These are phyloP conservation scores for Polytrichum commune DNA, from an alignment of 225 moss, liverwort and hornwort genomes.

Conservation along the genomic window DNA sequence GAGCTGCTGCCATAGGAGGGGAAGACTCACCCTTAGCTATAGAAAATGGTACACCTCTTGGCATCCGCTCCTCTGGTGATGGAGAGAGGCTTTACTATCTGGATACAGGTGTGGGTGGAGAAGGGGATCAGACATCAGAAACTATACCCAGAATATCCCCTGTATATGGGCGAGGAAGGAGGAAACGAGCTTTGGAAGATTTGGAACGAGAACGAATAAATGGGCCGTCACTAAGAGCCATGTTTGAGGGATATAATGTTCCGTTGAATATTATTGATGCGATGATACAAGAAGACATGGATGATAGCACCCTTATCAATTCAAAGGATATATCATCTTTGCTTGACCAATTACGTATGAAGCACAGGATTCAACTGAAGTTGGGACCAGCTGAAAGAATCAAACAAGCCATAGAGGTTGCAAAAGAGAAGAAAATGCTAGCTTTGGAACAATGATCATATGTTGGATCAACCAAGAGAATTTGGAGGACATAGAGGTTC, in stretches of 20 bases:
- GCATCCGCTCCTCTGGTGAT: slow-evolving; percentile 44
- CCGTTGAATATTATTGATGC: slow-evolving; percentile 46
- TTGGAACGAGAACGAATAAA: slow-evolving; percentile 52
- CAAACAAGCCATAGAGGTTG: slow-evolving; percentile 55
- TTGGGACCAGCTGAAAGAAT: slow-evolving; percentile 59
- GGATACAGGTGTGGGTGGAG: slow-evolving; percentile 34
- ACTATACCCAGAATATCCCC: slow-evolving; percentile 53
- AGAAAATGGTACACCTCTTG: slow-evolving; percentile 41
- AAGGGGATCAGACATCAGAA: slow-evolving; percentile 54
- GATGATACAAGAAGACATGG: slow-evolving; percentile 64
- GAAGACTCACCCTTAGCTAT: slow-evolving; percentile 42
- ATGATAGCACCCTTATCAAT: slow-evolving; percentile 49
- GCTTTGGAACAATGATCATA: slow-evolving; percentile 22
- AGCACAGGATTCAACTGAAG: slow-evolving; percentile 59
- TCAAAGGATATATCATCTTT: slow-evolving; percentile 39
- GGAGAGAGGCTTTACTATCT: slow-evolving; percentile 44
- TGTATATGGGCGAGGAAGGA: slow-evolving; percentile 44
- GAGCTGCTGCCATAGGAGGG: slow-evolving; percentile 27
- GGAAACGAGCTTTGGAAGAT: slow-evolving; percentile 51
- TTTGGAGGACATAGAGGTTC: too few species aligned
- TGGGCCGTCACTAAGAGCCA: slow-evolving; percentile 44
- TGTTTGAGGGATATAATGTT: slow-evolving; percentile 47
- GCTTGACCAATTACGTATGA: slow-evolving; percentile 49
- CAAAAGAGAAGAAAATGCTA: slow-evolving; percentile 47
- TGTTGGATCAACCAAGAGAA: too few species aligned